Evolutionary conservation across 768 basidiomycete genomes (phyloP).

Genomic region (Lactarius indigo): DNA sequence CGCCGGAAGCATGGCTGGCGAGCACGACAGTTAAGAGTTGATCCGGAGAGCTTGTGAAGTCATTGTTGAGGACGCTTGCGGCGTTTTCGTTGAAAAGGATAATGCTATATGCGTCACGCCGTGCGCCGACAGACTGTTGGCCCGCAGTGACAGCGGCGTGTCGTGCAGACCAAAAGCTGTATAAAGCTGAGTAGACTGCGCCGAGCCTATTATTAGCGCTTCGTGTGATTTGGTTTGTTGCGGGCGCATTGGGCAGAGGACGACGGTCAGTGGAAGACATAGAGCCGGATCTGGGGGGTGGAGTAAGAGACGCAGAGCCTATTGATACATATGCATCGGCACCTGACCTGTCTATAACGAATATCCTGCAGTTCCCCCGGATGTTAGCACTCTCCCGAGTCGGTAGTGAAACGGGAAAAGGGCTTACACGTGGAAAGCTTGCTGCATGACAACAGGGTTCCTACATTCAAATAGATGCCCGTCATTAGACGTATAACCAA

Average conservation of each 20-base stretch:
- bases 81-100: slow-evolving; percentile 41
- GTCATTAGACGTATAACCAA: slow-evolving; percentile 51
- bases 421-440: background rate
- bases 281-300: slow-evolving; percentile 46
- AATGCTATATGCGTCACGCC: slow-evolving; percentile 56
- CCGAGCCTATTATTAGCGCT: slow-evolving; percentile 49
- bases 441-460: slow-evolving; percentile 47
- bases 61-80: slow-evolving; percentile 37
- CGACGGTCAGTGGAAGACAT: slow-evolving; percentile 42
- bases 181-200: slow-evolving; percentile 53
- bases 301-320: background rate
- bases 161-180: slow-evolving; percentile 55
- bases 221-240: slow-evolving; percentile 36
- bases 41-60: slow-evolving; percentile 44
- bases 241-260: slow-evolving; percentile 45
- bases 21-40: slow-evolving; percentile 42
- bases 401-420: background rate
- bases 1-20: slow-evolving; percentile 31
- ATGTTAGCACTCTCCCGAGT: background rate
- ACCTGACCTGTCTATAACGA: background rate
- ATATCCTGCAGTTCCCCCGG: background rate
- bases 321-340: fast-evolving
- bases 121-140: slow-evolving; percentile 28
- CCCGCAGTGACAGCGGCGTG: slow-evolving; percentile 35
- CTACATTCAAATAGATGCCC: slow-evolving; percentile 50